Base-by-base conservation (phyloP, 2,329 filamentous ascomycete genomes). In the Dactylellina leptospora region DNA sequence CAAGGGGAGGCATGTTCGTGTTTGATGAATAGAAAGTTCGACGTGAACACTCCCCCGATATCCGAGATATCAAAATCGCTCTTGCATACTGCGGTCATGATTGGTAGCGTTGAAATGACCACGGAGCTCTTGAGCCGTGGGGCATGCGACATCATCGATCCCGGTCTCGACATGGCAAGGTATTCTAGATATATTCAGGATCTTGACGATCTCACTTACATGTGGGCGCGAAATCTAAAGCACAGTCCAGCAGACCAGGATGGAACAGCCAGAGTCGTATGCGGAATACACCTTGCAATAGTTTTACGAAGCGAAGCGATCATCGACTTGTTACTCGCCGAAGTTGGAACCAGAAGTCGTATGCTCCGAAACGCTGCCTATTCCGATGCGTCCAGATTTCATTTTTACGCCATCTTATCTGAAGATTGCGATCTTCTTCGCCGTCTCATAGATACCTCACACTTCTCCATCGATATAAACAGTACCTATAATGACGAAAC, bases 11-110 rank as follows among this genome's bases (percentile, higher is more conserved):
- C 18, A 51, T 42, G n/a, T 51, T 28, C 44, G 11, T 6, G 50
- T 50, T 33, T 61, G 6, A 4, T 61, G 16, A 48, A 22, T 2
- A 28, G n/a, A 8, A 28, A 38, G 18, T 61, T 61, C 23, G 56
- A 61, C 22, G 56, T 61, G 1, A 61, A 61, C 33, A 45, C 45
- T 2, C 13, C 55, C 8, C 30, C 45, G 13, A 42, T 50, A 10
- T 61, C 45, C 18, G 18, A 22, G n/a, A 38, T 61, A 4, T 61
- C 56, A 11, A 38, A 38, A n/a, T 50, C 56, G 10, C 56, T 61
- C 25, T 30, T 61, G 27, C 45, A 40, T 27, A 61, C 56, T 13
- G 56, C 56, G 2, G 27, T 51, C 5, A 16, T 61, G 20, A 22
- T 27, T 13, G 56, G 56, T 20, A 10, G 18, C 16, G n/a, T 25